Evolutionary conservation across 768 basidiomycete species (phyloP), one percentile per base, ranked within the genome.

Genomic region (Suillus variegatus): DNA sequence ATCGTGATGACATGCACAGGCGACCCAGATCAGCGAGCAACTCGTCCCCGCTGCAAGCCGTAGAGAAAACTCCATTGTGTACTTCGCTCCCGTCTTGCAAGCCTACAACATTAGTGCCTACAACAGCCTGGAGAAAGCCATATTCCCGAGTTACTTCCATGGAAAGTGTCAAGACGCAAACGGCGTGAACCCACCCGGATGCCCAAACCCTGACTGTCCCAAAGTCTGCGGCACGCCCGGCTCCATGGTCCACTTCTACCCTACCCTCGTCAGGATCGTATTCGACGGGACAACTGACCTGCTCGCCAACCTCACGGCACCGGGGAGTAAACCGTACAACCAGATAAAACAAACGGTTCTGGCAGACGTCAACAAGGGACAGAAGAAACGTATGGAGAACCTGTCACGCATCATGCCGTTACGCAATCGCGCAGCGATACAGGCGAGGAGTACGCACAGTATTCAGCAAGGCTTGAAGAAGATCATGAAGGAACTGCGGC

Each of bases 141-240:
- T 93, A 65, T 93, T 93, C 68, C 86, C 86, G 6, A 72, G 76
- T n/a, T 85, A 78, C 76, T 93, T 93, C 74, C 91, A 93, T 67
- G 92, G 91, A 64, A 93, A 90, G 76, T 92, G 91, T 70, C 83
- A 84, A 72, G 71, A 71, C 57, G 69, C 79, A 28, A 78, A 84
- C 52, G 85, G 86, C 49, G 76, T 81, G 64, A 84, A 89, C 47
- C 91, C 91, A 18, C 61, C 77, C 2, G 91, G 92, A 28, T 93
- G 92, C 69, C 91, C 91, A 10, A 90, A 92, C 68, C 90, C 91
- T 43, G 86, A 92, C 71, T 93, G 91, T 72, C 85, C 89, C 25
- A 84, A 91, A 63, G 85, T 92, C 40, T 93, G 91, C 67, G 91
- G 92, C 71, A 93, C 91, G 6, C 90, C 92, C n/a, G 91, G 91